Evolutionary conservation across 2,329 filamentous ascomycete species (phyloP), one percentile per base, ranked within the genome.

Genomic region (Aspergillus sp.): DNA sequence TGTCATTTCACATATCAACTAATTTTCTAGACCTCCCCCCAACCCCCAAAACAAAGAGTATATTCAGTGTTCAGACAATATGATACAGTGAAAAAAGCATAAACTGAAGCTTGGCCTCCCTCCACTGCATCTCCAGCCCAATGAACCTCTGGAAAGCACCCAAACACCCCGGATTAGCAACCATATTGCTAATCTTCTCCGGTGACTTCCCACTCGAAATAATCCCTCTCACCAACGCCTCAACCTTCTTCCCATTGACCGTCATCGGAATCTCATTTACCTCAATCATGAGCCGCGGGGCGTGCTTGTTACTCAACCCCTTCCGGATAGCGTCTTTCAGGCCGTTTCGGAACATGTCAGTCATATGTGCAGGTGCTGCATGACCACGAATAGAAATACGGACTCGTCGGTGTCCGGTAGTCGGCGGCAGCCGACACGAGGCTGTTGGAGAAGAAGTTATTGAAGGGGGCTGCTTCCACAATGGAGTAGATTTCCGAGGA

Each of bases 241-340:
- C 88, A 3, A 93, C 88, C 66, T 93, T 93, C 65, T 93, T 93
- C 44, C 88, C 68, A 62, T 91, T 93, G 53, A 93, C 82, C 0
- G 88, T 93, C 0, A 83, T 85, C 51, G 88, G 88, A 62, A 93
- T 90, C 56, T 87, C 88, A 15, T 83, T 83, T 5, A 86, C 88
- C 70, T 89, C 82, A 63, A 91, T 91, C 17, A 93, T 76, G 63
- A 83, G 89, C 62, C 75, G 83, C 1, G 88, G 88, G 12, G 91
- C 84, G 69, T 91, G 88, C 46, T 88, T 73, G 63, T 83, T 82
- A 38, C 83, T 87, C 60, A 84, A 68, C 54, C 85, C 84, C 54
- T 71, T 76, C 4, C 74, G 75, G 60, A 94, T 89, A 9, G 78
- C 80, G 12, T 73, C 72, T 64, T 83, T 85, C 0, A 93, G 72